Evolutionary conservation across 345 rosid genomes (phyloP), one percentile per base, ranked within the genome.

Genomic region (Eucalyptus curtisii): DNA sequence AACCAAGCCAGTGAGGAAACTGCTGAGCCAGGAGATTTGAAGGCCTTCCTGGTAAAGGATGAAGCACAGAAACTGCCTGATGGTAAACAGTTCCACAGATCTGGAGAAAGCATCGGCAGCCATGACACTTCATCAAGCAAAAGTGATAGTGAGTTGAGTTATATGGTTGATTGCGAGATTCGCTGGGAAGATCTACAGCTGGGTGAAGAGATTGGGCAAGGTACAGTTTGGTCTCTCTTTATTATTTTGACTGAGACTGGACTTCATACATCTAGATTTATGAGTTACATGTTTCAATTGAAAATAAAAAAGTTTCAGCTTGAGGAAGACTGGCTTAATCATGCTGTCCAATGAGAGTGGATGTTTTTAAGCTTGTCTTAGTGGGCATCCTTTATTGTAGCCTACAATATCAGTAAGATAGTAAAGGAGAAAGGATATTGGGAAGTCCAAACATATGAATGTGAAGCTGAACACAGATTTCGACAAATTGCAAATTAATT

Each of bases 201-300:
- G 52, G 94, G 97, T 66, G 96, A 95, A 91, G 95, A 95, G 92
- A 91, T 96, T 86, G 99, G 99, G 25, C 94, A 95, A 95, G 99
- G 99, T 96, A 93, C 90, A 27, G 87, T 48, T 40, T 27, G 50
- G 85, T 40, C 57, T 68, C 85, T 45, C 86, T 57, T 50, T 76
- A 40, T 76, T 76, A 17, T 76, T 76, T 76, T 76, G 84, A 76
- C 84, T 20, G 47, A 76, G 14, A 76, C 15, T 2, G 47, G 27
- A 22, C 84, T 76, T 76, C 84, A 76, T 76, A 76, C 47, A 76
- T 20, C 47, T 76, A 76, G 81, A 33, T 76, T 40, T 76, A 76
- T 76, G 82, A 76, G 82, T 76, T 10, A 40, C 13, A 10, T 2
- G 8, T 37, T 76, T 76, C 30, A 11, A 37, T 76, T 76, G 15